Evolutionary conservation across 495 filamentous ascomycete genomes (phyloP).

Genomic region (Tuber brumale): DNA sequence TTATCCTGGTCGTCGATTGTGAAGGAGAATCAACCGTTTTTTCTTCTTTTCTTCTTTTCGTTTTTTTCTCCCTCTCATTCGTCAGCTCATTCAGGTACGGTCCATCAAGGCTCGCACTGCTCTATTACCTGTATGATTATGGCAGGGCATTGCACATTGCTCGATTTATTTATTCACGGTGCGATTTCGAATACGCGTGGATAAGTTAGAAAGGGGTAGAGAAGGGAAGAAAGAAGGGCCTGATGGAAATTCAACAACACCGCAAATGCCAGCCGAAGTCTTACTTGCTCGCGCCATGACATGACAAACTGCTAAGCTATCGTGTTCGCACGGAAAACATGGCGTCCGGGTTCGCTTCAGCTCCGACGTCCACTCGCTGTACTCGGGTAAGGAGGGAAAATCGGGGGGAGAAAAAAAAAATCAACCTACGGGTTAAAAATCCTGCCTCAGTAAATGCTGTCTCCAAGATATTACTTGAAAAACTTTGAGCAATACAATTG

Average conservation of each 20-base stretch:
- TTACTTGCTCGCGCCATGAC: background rate
- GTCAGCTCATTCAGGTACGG: background rate
- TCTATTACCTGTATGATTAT: background rate
- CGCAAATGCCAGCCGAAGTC: background rate
- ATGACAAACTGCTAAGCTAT: background rate
- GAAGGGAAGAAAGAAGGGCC: background rate
- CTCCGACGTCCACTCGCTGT: background rate
- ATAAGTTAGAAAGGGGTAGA: background rate
- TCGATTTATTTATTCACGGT: background rate
- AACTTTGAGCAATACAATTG: too few species aligned
- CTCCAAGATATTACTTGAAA: background rate
- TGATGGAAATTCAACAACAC: background rate
- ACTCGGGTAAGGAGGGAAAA: background rate
- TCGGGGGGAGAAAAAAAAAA: background rate
- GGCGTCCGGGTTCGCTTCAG: background rate
- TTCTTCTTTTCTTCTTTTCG: background rate
- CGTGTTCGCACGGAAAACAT: background rate
- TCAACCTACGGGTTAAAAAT: background rate
- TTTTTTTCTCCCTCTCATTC: background rate
- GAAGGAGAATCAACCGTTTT: constrained; percentile 3
- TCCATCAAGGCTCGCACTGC: background rate
- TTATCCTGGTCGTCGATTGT: background rate
- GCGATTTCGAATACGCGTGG: background rate
- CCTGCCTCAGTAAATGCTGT: background rate
- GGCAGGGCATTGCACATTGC: background rate